phyloP scores from a whole-genome alignment of 2,329 filamentous ascomycete species.

The Trichophyton equinum region DNA sequence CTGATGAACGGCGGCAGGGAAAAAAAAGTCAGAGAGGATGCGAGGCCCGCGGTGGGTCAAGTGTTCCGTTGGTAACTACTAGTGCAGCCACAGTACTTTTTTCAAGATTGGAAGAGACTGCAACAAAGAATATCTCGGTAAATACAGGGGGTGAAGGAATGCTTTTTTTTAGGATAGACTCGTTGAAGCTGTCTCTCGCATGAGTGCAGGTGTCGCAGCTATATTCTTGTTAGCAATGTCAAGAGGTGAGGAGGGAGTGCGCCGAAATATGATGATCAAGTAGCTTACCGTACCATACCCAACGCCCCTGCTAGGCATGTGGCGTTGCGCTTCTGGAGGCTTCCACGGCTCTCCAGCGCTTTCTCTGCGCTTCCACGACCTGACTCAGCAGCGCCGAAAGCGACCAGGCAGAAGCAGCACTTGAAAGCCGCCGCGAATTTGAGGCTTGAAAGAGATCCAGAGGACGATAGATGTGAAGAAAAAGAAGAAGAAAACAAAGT shows the following conservation, averaged over 20 bases:
- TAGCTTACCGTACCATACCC: not conserved
- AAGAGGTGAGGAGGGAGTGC: not conserved
- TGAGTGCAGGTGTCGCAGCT: not conserved
- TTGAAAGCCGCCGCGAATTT: not conserved
- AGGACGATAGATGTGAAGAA: not conserved
- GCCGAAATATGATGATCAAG: not conserved
- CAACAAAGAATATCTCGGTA: not conserved
- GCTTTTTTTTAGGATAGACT: not conserved
- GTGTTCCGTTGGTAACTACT: not conserved
- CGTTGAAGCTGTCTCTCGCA: not conserved
- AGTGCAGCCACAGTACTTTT: slow-evolving; percentile 1
- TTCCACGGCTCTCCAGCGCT: slow-evolving; percentile 12
- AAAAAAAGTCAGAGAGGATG: slow-evolving; percentile 2
- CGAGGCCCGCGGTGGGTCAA: slow-evolving; percentile 3
- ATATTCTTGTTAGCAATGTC: not conserved
- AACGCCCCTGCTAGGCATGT: not conserved
- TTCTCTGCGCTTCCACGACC: slow-evolving; percentile 7
- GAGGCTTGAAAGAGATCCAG: not conserved
- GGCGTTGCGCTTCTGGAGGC: slow-evolving; percentile 10
- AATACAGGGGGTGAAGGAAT: not conserved
- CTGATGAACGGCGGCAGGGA: not conserved
- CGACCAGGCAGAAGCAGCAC: not conserved
- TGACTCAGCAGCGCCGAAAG: not conserved
- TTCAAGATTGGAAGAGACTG: not conserved
- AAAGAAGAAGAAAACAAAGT: not conserved